A percentile compares a stretch with the other conserved stretches of the same genome.
These are phyloP conservation scores for Lasiosphaeriaceae sp. DNA, from an alignment of 495 filamentous ascomycete species.

Conservation along the genomic window DNA sequence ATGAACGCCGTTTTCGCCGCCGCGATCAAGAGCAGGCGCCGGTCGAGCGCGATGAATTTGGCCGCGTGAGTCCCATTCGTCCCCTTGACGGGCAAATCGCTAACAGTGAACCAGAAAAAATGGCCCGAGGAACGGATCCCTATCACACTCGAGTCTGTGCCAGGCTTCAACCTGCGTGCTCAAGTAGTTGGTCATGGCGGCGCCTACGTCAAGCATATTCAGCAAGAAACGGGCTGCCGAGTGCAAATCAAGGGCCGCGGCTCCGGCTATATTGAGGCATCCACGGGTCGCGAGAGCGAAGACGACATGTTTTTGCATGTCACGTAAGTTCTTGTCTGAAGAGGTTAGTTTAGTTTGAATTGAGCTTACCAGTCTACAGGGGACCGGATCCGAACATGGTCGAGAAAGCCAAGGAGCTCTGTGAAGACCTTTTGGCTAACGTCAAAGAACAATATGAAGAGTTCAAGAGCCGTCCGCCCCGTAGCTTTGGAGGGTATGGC, in stretches of 20 bases:
- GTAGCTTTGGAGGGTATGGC: slow-evolving; percentile 51
- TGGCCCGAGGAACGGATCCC: slow-evolving; percentile 96
- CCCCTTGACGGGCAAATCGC: slow-evolving; percentile 13
- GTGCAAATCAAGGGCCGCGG: slow-evolving; percentile 97
- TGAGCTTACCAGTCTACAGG: slow-evolving; percentile 47
- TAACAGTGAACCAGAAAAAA: slow-evolving; percentile 68
- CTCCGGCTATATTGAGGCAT: slow-evolving; percentile 89
- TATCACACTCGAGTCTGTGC: slow-evolving; percentile 82
- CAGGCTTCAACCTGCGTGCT: slow-evolving; percentile 93
- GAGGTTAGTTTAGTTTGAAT: not conserved
- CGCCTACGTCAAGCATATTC: slow-evolving; percentile 94
- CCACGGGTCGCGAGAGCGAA: slow-evolving; percentile 81
- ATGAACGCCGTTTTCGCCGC: slow-evolving; percentile 89
- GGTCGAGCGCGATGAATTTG: slow-evolving; percentile 93
- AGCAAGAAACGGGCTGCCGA: slow-evolving; percentile 86
- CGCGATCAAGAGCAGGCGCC: slow-evolving; percentile 78
- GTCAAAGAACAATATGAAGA: slow-evolving; percentile 82
- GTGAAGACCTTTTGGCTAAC: slow-evolving; percentile 77
- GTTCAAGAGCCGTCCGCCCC: slow-evolving; percentile 82
- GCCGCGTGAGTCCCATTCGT: slow-evolving; percentile 60
- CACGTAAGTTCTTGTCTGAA: slow-evolving; percentile 56
- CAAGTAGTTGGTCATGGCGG: slow-evolving; percentile 93
- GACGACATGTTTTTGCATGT: slow-evolving; percentile 95
- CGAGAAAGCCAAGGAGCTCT: slow-evolving; percentile 80
- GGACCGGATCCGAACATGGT: slow-evolving; percentile 85